These are phyloP conservation scores for Diospyros lotus DNA, from an alignment of 148 eudicot genomes.

Conservation along the genomic window DNA sequence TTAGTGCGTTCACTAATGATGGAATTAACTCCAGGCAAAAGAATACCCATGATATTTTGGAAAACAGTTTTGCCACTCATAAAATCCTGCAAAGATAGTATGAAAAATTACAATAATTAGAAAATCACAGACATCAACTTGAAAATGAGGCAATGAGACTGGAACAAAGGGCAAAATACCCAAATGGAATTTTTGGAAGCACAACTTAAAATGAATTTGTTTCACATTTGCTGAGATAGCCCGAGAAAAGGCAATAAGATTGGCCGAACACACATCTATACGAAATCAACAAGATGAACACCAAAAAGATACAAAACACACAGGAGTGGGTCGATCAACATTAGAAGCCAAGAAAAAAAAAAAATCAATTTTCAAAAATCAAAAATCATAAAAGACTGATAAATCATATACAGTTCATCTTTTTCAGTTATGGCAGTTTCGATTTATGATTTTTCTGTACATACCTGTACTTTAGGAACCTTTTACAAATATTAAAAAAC, in stretches of 20 bases:
- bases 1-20: conserved; percentile 69
- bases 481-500: too few species aligned
- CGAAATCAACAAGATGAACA: too few species aligned
- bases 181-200: background rate
- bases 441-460: too few species aligned
- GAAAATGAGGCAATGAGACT: background rate
- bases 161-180: background rate
- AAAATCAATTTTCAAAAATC: background rate
- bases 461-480: background rate
- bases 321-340: background rate
- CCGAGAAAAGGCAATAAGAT: background rate
- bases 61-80: conserved; percentile 95
- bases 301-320: too few species aligned
- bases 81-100: conserved; percentile 63
- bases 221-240: background rate
- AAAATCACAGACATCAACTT: conserved; percentile 1
- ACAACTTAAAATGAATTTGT: conserved; percentile 1
- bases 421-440: too few species aligned
- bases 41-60: conserved; percentile 85
- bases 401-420: too few species aligned
- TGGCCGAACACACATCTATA: background rate
- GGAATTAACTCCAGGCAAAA: conserved; percentile 76
- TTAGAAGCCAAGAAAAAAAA: background rate
- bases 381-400: background rate
- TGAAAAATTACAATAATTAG: background rate